phyloP scores from a whole-genome alignment of 2,329 filamentous ascomycete species.

The Teratosphaeria viscida region DNA sequence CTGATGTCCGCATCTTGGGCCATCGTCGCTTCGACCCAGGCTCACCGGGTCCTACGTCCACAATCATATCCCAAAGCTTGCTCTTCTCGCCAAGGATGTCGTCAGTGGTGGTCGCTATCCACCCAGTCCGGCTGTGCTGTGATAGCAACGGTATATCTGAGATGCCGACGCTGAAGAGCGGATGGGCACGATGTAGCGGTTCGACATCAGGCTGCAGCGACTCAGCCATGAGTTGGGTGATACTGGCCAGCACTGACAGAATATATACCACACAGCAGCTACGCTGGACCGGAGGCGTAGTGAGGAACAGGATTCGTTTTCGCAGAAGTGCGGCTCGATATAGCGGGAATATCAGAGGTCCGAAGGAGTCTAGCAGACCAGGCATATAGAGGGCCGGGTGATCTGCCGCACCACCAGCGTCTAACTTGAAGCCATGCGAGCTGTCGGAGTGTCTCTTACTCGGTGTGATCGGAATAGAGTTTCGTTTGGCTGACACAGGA shows the following conservation, averaged over 20 bases:
- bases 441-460: constrained; percentile 38
- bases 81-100: constrained; percentile 81
- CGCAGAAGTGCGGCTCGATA: constrained; percentile 77
- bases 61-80: constrained; percentile 77
- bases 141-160: constrained; percentile 79
- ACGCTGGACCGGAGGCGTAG: constrained; percentile 72
- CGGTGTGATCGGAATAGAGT: constrained; percentile 4
- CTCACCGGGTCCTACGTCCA: constrained; percentile 51
- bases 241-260: constrained; percentile 82
- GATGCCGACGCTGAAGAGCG: constrained; percentile 87
- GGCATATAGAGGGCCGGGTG: constrained; percentile 82
- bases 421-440: constrained; percentile 46
- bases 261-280: constrained; percentile 86
- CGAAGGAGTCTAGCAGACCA: constrained; percentile 69
- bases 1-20: constrained; percentile 60
- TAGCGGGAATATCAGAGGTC: constrained; percentile 83
- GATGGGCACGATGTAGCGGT: constrained; percentile 55
- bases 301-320: constrained; percentile 79
- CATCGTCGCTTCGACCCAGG: constrained; percentile 40
- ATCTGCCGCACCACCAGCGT: constrained; percentile 60
- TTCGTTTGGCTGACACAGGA: constrained; percentile 20
- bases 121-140: constrained; percentile 45
- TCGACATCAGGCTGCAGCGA: constrained; percentile 47
- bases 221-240: constrained; percentile 64
- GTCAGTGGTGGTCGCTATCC: constrained; percentile 94